A percentile compares a stretch with the other conserved stretches of the same genome.
Conservation (phyloP, 495 filamentous ascomycete species). For the Astrothelium macrocarpum region DNA sequence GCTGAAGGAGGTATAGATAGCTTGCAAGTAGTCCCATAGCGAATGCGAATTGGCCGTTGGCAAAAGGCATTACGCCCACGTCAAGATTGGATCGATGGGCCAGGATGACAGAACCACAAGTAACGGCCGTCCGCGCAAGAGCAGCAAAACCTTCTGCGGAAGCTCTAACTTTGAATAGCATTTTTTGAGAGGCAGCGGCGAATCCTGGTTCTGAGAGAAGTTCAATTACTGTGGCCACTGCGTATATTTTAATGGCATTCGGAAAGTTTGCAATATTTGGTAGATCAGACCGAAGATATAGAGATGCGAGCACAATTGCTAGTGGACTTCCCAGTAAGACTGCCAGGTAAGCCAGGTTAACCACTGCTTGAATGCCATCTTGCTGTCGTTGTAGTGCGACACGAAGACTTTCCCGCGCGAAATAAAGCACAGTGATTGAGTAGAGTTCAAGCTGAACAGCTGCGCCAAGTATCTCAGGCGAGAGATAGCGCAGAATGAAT, state of each 20-base stretch:
- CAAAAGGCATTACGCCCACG: conserved; percentile 78
- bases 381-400: conserved; percentile 77
- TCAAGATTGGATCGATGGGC: conserved; percentile 38
- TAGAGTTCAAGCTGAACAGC: conserved; percentile 86
- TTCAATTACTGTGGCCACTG: conserved; percentile 67
- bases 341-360: conserved; percentile 81
- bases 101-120: conserved; percentile 55
- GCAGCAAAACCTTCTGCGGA: conserved; percentile 71
- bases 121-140: conserved; percentile 61
- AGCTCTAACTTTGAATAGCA: conserved; percentile 71
- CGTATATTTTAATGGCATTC: conserved; percentile 56
- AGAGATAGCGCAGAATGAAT: conserved; percentile 73
- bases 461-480: conserved; percentile 70
- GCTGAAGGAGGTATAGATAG: conserved; percentile 39
- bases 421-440: conserved; percentile 78
- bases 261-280: conserved; percentile 54
- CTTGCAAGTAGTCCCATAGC: conserved; percentile 54
- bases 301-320: conserved; percentile 46
- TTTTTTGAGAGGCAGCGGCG: conserved; percentile 65
- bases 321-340: conserved; percentile 59
- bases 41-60: conserved; percentile 75
- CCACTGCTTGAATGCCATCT: conserved; percentile 48
- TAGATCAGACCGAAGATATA: conserved; percentile 54
- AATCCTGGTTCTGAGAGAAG: conserved; percentile 78
- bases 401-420: conserved; percentile 79